Evolutionary conservation across 352 stramenopile genomes (phyloP), one percentile per base, ranked within the genome.

Genomic region (Globisporangium okanoganense): DNA sequence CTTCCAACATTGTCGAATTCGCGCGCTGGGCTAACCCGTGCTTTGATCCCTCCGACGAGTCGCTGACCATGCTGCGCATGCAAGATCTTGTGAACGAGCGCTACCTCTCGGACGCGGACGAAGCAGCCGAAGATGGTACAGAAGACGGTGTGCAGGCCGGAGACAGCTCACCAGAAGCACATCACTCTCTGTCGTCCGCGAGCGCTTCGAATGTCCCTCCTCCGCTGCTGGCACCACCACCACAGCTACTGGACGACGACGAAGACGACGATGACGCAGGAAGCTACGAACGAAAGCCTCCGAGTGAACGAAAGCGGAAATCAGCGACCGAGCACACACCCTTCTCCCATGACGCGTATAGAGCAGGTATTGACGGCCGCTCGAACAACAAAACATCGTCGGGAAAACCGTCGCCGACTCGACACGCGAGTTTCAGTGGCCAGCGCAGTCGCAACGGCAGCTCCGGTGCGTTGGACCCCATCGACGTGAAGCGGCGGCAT

Each of bases 61-160:
- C 38, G 6, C 16, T 3, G 47, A 18, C 25, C 29, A 54, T 54
- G 48, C 27, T 54, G 18, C 48, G 48, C 18, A 54, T 54, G 48
- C 48, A 54, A 41, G 48, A 54, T 12, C 48, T 54, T 3, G 48
- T 54, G 27, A 35, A 54, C 27, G 48, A 54, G 48, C 12, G n/a
- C 18, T 20, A 54, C 27, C 14, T 31, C 29, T 54, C 16, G 27
- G 27, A 54, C 25, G 48, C 48, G 18, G 27, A 54, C 27, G 48
- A 40, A 27, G 33, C 38, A 20, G 16, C 16, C 7, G 38, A 44
- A 20, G 38, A 44, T 3, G 38, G 18, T 8, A 14, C 5, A 14
- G 38, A 44, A 7, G 27, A 54, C 18, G 27, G 18, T n/a, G 22
- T 16, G 27, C 48, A 27, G 9, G 48, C 27, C 2, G 48, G 27